These are phyloP conservation scores for Raddia distichophylla DNA, from an alignment of 176 grass and related monocot species.

Conservation along the genomic window DNA sequence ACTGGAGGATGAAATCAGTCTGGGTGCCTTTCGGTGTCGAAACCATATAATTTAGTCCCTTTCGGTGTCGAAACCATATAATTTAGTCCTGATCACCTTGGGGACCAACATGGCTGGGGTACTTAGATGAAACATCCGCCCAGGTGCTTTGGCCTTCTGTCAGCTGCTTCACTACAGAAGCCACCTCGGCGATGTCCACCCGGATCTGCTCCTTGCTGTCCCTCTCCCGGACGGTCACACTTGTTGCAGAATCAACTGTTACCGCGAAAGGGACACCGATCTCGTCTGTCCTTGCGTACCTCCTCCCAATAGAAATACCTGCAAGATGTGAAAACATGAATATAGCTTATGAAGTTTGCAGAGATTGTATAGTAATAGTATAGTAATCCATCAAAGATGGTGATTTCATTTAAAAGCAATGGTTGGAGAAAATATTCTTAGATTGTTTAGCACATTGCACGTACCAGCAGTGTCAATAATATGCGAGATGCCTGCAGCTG, in stretches of 20 bases:
- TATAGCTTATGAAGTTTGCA: too few species aligned
- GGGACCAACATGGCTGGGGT: conserved; percentile 46
- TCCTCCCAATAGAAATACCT: conserved; percentile 75
- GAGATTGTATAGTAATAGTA: background rate
- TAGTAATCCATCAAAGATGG: background rate
- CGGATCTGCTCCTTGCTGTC: conserved; percentile 78
- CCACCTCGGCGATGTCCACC: conserved; percentile 53
- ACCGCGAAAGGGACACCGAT: conserved; percentile 72
- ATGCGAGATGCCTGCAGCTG: conserved; percentile 60
- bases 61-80: background rate
- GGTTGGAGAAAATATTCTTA: background rate
- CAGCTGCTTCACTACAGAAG: conserved; percentile 61
- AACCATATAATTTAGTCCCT: conserved; percentile 35
- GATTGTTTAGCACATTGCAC: conserved; percentile 17
- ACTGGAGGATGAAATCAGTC: background rate
- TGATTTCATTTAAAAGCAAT: background rate
- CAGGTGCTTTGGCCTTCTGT: conserved; percentile 73
- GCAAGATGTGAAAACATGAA: background rate
- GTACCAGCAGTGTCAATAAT: conserved; percentile 74
- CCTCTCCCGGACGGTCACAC: conserved; percentile 62
- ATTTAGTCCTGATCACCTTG: conserved; percentile 62
- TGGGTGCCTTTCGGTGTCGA: background rate
- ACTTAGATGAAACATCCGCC: conserved; percentile 52
- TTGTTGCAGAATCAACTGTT: conserved; percentile 61
- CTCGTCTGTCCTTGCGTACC: conserved; percentile 79